These are phyloP conservation scores for Bullera alba DNA, from an alignment of 768 basidiomycete species.

Conservation along the genomic window DNA sequence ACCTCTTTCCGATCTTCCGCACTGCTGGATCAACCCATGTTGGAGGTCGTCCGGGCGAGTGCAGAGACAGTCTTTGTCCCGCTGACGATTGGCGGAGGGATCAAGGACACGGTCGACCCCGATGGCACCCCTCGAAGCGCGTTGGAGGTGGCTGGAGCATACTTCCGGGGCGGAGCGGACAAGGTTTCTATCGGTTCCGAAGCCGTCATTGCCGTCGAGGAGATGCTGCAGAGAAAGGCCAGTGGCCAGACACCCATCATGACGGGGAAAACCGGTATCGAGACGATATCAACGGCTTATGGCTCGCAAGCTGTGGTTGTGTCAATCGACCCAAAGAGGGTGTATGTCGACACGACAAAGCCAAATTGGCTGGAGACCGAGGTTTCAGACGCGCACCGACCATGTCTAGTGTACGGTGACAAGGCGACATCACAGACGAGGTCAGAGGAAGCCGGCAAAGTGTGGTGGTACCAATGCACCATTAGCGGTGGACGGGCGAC, in stretches of 20 bases:
- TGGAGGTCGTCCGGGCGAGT: constrained; percentile 83
- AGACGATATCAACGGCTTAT: constrained; percentile 81
- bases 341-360: constrained; percentile 60
- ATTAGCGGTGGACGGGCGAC: constrained; percentile 83
- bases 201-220: constrained; percentile 89
- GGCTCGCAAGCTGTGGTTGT: constrained; percentile 97
- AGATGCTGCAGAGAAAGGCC: constrained; percentile 49
- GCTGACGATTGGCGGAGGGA: constrained; percentile 96
- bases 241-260: constrained; percentile 47
- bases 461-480: constrained; percentile 99
- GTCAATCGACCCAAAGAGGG: constrained; percentile 85
- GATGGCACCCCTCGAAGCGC: constrained; percentile 82
- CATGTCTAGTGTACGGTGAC: constrained; percentile 40
- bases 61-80: constrained; percentile 90
- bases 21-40: constrained; percentile 93
- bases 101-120: constrained; percentile 90
- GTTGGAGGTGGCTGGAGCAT: constrained; percentile 87
- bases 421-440: constrained; percentile 43
- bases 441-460: constrained; percentile 60
- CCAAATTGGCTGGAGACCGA: constrained; percentile 34
- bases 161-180: constrained; percentile 96
- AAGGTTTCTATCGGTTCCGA: constrained; percentile 97
- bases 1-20: constrained; percentile 98
- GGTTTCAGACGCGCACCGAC: constrained; percentile 52
- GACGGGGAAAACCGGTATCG: constrained; percentile 73